Conservation (phyloP, 176 grass and related monocot species). For the Puya raimondii region DNA sequence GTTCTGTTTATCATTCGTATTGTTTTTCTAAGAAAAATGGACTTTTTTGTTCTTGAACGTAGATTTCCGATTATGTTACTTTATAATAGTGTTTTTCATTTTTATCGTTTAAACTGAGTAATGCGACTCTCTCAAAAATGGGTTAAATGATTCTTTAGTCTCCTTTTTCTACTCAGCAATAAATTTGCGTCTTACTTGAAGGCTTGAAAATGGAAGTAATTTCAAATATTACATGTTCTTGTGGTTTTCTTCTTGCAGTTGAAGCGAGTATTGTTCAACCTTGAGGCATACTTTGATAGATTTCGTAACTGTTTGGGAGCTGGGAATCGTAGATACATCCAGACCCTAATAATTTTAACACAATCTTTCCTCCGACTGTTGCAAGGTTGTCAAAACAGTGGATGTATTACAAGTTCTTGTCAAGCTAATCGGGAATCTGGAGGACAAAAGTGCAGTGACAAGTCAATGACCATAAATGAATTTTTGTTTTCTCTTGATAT, state of each 20-base stretch:
- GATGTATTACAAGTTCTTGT: conserved; percentile 27
- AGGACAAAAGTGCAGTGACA: conserved; percentile 1
- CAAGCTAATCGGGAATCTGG: background rate
- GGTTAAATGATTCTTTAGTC: no score
- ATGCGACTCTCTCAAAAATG: no score
- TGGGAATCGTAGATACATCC: conserved; percentile 85
- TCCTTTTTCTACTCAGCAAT: no score
- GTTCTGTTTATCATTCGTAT: no score
- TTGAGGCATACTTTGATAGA: conserved; percentile 69
- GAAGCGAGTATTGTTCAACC: conserved; percentile 50
- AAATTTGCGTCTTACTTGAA: no score
- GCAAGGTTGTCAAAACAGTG: conserved; percentile 22
- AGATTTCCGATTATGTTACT: no score
- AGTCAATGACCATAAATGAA: conserved; percentile 81
- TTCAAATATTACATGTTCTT: background rate
- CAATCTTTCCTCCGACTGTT: conserved; percentile 51
- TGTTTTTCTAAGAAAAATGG: no score
- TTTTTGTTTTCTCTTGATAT: conserved; percentile 92
- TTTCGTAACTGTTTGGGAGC: conserved; percentile 63
- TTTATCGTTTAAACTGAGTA: no score
- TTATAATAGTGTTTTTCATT: no score
- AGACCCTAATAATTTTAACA: conserved; percentile 69
- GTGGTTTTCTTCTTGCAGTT: conserved; percentile 29
- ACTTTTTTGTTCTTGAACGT: no score
- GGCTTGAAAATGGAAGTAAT: no score